A percentile compares a stretch with the other conserved stretches of the same genome.
These are phyloP conservation scores for Begonia masoniana DNA, from an alignment of 306 rosid species.

Conservation along the genomic window DNA sequence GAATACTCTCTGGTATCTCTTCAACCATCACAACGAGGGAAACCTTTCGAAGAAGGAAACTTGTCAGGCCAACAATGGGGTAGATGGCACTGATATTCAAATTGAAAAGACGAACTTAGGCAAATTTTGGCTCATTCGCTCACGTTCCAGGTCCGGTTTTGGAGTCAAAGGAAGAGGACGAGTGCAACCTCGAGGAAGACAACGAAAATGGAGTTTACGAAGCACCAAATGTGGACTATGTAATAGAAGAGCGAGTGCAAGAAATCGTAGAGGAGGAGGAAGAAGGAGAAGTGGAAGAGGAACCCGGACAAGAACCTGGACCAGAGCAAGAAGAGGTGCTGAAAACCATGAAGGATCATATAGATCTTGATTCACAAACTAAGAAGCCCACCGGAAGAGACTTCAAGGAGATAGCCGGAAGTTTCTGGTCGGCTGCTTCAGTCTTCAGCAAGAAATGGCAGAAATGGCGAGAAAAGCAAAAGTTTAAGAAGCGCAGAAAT, in stretches of 20 bases:
- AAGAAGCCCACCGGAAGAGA: conserved; percentile 70
- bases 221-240: conserved; percentile 25
- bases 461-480: conserved; percentile 98
- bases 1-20: conserved; percentile 58
- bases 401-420: conserved; percentile 82
- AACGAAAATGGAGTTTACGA: conserved; percentile 27
- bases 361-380: conserved; percentile 78
- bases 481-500: conserved; percentile 70
- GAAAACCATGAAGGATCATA: conserved; percentile 82
- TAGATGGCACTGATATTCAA: conserved; percentile 14
- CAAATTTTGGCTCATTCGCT: conserved; percentile 23
- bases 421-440: conserved; percentile 96
- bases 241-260: conserved; percentile 40
- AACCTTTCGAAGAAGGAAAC: conserved; percentile 37
- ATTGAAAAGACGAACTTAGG: conserved; percentile 23
- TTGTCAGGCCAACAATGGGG: conserved; percentile 3
- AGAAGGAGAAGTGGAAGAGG: conserved; percentile 9
- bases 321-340: conserved; percentile 26
- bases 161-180: conserved; percentile 40
- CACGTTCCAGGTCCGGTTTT: conserved; percentile 39
- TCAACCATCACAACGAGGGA: conserved; percentile 63
- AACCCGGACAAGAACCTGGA: conserved; percentile 6
- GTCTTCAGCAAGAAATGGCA: conserved; percentile 94
- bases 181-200: conserved; percentile 13
- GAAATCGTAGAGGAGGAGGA: conserved; percentile 47